Conservation (phyloP, 2,329 filamentous ascomycete species). For the Diaporthe humulicola region DNA sequence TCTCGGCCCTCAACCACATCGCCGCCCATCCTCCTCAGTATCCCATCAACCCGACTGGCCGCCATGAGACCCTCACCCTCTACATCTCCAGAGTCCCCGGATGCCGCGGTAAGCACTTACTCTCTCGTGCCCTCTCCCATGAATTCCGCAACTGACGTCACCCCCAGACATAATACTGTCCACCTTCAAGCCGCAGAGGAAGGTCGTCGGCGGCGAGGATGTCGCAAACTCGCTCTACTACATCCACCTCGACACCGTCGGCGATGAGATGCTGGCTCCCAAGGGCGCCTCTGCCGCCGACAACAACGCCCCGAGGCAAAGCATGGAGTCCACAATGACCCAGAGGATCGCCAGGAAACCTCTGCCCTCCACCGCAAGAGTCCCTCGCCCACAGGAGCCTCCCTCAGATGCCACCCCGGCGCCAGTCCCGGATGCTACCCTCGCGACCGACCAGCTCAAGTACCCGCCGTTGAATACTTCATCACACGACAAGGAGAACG, state of each 20-base stretch:
- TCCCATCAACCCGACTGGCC: slow-evolving; percentile 79
- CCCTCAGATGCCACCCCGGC: background rate
- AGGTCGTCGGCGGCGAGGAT: slow-evolving; percentile 90
- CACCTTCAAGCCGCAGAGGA: slow-evolving; percentile 87
- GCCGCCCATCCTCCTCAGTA: slow-evolving; percentile 90
- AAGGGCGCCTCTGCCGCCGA: slow-evolving; percentile 45
- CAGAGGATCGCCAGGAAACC: slow-evolving; percentile 65
- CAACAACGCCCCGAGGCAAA: slow-evolving; percentile 55
- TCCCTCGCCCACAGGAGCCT: slow-evolving; percentile 26
- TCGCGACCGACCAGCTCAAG: background rate
- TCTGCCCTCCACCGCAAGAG: slow-evolving; percentile 53
- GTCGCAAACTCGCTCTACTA: slow-evolving; percentile 92
- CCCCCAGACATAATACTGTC: slow-evolving; percentile 88
- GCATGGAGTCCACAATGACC: slow-evolving; percentile 57
- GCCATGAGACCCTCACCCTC: slow-evolving; percentile 79
- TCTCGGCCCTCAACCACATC: slow-evolving; percentile 83
- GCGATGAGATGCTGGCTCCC: slow-evolving; percentile 59
- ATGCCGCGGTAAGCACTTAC: slow-evolving; percentile 76
- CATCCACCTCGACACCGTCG: slow-evolving; percentile 80
- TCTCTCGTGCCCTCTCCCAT: slow-evolving; percentile 34
- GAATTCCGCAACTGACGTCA: slow-evolving; percentile 38
- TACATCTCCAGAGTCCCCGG: slow-evolving; percentile 96
- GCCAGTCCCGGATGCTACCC: background rate
- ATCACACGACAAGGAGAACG: slow-evolving; percentile 41
- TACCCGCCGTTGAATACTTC: background rate